Evolutionary conservation across 352 stramenopile genomes (phyloP).

Genomic region (Phytophthora parvispora): DNA sequence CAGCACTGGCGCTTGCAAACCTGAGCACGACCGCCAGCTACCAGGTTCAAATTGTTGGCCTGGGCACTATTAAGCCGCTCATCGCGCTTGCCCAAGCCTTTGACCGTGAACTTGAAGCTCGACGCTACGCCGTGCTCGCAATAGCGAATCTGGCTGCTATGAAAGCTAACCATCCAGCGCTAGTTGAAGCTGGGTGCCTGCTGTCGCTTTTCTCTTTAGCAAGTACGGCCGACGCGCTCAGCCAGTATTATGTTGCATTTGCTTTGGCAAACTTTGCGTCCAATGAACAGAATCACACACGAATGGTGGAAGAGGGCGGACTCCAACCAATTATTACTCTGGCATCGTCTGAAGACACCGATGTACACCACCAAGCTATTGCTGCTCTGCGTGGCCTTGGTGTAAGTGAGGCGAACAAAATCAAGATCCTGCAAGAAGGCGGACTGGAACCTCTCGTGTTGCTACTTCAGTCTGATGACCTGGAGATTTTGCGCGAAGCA

Average conservation of each 20-base stretch:
- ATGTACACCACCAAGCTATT: constrained; percentile 96
- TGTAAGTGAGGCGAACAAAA: constrained; percentile 93
- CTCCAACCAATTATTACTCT: constrained; percentile 97
- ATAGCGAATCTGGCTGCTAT: constrained; percentile 97
- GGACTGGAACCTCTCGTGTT: constrained; percentile 95
- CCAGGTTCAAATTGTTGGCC: constrained; percentile 96
- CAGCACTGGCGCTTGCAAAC: constrained; percentile 95
- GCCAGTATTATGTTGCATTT: constrained; percentile 97
- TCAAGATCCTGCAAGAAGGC: constrained; percentile 98
- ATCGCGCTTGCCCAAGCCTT: constrained; percentile 89
- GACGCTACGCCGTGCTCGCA: constrained; percentile 95
- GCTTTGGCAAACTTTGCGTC: constrained; percentile 97
- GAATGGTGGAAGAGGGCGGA: constrained; percentile 96
- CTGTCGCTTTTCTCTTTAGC: constrained; percentile 95
- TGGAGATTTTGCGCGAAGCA: constrained; percentile 95
- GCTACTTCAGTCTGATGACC: constrained; percentile 91
- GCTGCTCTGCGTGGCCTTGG: constrained; percentile 95
- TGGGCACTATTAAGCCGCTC: constrained; percentile 94
- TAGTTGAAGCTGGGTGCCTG: constrained; percentile 94
- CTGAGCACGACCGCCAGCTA: constrained; percentile 94
- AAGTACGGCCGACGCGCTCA: constrained; percentile 94
- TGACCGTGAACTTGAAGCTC: constrained; percentile 94
- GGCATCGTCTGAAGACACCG: constrained; percentile 90
- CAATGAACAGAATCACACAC: constrained; percentile 92
- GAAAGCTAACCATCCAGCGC: constrained; percentile 94